phyloP scores from a whole-genome alignment of 208 protist genomes.

The Angomonas ambiguus region DNA sequence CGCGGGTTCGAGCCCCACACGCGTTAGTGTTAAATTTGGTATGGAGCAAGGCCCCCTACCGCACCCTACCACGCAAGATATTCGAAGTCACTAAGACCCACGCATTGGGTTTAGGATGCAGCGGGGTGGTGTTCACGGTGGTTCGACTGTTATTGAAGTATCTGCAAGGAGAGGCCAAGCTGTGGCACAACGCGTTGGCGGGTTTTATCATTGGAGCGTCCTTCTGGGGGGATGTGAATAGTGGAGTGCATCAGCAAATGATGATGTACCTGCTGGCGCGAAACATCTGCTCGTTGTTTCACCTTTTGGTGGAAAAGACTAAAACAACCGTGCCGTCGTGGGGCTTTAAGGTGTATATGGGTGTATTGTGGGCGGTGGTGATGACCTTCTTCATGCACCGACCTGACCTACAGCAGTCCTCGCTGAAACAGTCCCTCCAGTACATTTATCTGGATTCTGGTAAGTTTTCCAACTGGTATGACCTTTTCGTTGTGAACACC shows the following conservation, averaged over 20 bases:
- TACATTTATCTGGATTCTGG: constrained; percentile 83
- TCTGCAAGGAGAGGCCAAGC: constrained; percentile 16
- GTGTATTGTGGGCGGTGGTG: constrained; percentile 64
- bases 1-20: constrained; percentile 77
- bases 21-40: constrained; percentile 85
- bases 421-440: constrained; percentile 71
- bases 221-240: constrained; percentile 71
- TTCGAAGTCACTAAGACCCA: constrained; percentile 65
- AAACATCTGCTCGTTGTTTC: constrained; percentile 50
- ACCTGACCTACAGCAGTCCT: constrained; percentile 68
- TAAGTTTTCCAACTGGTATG: constrained; percentile 62
- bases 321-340: constrained; percentile 16
- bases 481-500: constrained; percentile 59
- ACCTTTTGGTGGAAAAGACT: constrained; percentile 37
- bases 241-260: constrained; percentile 80
- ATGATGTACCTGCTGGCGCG: constrained; percentile 89
- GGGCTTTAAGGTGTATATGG: constrained; percentile 60
- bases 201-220: constrained; percentile 65
- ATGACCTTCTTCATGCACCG: constrained; percentile 70
- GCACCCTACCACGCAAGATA: constrained; percentile 51
- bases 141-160: constrained; percentile 40
- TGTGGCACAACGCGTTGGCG: constrained; percentile 75
- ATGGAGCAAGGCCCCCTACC: constrained; percentile 66
- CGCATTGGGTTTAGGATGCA: constrained; percentile 63
- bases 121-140: constrained; percentile 48